Conservation (phyloP, 257 asterid genomes). For the Ilex asprella region DNA sequence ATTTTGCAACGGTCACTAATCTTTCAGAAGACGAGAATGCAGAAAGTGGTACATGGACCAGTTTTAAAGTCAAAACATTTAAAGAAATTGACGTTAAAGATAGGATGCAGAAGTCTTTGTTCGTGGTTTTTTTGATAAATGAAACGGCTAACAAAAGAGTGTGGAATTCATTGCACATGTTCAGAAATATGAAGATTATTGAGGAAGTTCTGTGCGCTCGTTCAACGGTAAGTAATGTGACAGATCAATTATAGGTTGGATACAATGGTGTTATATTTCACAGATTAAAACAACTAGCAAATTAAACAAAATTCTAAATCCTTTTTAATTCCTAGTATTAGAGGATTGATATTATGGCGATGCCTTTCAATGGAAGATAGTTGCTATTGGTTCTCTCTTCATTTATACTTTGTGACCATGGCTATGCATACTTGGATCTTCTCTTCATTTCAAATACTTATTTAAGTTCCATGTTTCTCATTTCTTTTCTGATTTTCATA, state of each 20-base stretch:
- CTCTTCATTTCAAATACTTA: too few relatives aligned
- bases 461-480: too few relatives aligned
- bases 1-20: slow-evolving; percentile 35
- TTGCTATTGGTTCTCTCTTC: too few relatives aligned
- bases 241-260: neutral
- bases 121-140: slow-evolving; percentile 38
- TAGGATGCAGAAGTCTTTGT: slow-evolving; percentile 7
- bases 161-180: slow-evolving; percentile 41
- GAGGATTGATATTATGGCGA: too few relatives aligned
- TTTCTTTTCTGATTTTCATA: too few relatives aligned
- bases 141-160: slow-evolving; percentile 28
- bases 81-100: slow-evolving; percentile 6
- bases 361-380: too few relatives aligned
- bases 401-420: too few relatives aligned
- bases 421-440: too few relatives aligned
- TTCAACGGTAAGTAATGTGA: slow-evolving; percentile 26
- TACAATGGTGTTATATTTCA: neutral
- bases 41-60: slow-evolving; percentile 2
- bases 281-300: neutral
- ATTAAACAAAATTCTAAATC: too few relatives aligned
- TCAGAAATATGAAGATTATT: slow-evolving; percentile 25
- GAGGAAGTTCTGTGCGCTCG: slow-evolving; percentile 22
- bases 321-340: too few relatives aligned
- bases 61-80: slow-evolving; percentile 23
- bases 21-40: slow-evolving; percentile 18